Percentiles rank a stretch among this genome's conserved stretches.
Conservation (phyloP, 495 filamentous ascomycete species). For the Pyronema omphalodes region DNA sequence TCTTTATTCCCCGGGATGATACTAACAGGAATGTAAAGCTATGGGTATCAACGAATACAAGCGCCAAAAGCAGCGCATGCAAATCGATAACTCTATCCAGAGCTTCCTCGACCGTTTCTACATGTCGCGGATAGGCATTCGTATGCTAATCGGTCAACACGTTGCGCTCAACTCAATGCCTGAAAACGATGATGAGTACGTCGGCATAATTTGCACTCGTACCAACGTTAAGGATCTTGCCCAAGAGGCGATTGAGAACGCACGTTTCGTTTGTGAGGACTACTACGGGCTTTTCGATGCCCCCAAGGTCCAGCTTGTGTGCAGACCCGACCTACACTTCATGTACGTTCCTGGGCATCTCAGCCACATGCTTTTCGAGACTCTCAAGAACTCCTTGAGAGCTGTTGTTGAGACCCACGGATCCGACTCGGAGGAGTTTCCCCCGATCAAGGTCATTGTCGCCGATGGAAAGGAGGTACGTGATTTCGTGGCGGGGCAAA, state of each 20-base stretch:
- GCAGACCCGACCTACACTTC: constrained; percentile 80
- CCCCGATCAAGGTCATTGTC: constrained; percentile 89
- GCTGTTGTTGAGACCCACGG: constrained; percentile 94
- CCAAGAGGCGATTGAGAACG: constrained; percentile 93
- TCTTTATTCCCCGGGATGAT: background rate
- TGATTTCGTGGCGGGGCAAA: background rate
- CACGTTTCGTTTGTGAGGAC: constrained; percentile 94
- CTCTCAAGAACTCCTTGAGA: constrained; percentile 90
- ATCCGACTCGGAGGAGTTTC: constrained; percentile 85
- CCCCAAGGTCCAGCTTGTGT: constrained; percentile 89
- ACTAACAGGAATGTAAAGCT: constrained; percentile 32
- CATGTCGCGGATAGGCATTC: constrained; percentile 98
- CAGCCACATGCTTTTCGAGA: constrained; percentile 98
- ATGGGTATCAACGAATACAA: constrained; percentile 98
- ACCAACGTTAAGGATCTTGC: constrained; percentile 93
- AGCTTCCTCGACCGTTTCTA: constrained; percentile 96
- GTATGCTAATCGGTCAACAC: constrained; percentile 97
- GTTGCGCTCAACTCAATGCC: constrained; percentile 89
- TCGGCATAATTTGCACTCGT: constrained; percentile 96
- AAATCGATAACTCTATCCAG: constrained; percentile 93
- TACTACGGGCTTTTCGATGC: constrained; percentile 97
- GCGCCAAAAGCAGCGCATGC: constrained; percentile 85
- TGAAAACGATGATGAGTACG: constrained; percentile 79
- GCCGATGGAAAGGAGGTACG: constrained; percentile 70
- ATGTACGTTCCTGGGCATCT: constrained; percentile 98